These are phyloP conservation scores for Cytospora schulzeri DNA, from an alignment of 2,329 filamentous ascomycete genomes.

Conservation along the genomic window DNA sequence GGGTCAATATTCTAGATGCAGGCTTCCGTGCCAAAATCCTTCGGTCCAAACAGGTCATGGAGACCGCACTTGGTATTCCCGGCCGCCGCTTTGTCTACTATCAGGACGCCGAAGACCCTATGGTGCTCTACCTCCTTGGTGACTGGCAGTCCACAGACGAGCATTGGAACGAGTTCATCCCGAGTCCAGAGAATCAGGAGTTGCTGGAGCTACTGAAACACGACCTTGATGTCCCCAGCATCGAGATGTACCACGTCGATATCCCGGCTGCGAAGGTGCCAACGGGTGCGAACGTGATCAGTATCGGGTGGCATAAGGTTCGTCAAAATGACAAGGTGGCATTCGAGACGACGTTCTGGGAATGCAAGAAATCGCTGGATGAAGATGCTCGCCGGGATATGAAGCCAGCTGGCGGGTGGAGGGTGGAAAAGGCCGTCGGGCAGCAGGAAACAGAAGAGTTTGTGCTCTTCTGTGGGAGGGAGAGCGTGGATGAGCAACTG, in stretches of 20 bases:
- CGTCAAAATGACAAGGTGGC: not conserved
- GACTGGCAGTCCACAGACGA: slow-evolving; percentile 10
- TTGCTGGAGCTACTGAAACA: not conserved
- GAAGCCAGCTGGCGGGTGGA: not conserved
- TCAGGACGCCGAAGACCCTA: not conserved
- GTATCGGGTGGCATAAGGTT: slow-evolving; percentile 2
- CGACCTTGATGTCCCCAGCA: not conserved
- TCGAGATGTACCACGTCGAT: slow-evolving; percentile 11
- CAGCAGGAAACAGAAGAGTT: not conserved
- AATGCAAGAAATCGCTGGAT: not conserved
- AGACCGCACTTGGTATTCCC: slow-evolving; percentile 2
- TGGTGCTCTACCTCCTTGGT: not conserved
- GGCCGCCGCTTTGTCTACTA: slow-evolving; percentile 9
- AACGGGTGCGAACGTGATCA: not conserved
- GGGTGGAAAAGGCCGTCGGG: not conserved
- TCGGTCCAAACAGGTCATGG: slow-evolving; percentile 2
- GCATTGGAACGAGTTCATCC: slow-evolving; percentile 13
- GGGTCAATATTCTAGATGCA: not conserved
- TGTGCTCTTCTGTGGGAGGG: not conserved
- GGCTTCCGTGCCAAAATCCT: slow-evolving; percentile 1
- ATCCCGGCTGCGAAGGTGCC: not conserved
- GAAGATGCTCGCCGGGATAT: not conserved
- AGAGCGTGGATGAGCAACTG: not conserved
- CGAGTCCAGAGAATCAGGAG: slow-evolving; percentile 10
- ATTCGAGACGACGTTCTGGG: not conserved